Conservation (phyloP, 805 yeast species). For the Brettanomyces sp. region DNA sequence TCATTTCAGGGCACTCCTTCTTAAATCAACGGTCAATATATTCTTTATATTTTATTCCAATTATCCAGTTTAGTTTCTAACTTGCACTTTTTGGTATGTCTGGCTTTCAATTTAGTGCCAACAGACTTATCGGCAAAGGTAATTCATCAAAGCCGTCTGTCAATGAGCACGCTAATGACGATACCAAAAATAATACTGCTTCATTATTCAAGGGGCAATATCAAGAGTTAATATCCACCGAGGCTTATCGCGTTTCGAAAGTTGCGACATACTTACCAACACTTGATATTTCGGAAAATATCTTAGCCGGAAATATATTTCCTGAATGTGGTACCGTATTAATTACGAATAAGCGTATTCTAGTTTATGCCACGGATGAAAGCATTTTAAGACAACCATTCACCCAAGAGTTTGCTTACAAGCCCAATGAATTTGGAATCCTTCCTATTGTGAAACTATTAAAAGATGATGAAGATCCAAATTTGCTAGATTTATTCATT, state of each 20-base stretch:
- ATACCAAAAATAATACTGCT: neutral
- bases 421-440: slow-evolving; percentile 16
- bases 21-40: too few relatives aligned
- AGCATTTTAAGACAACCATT: slow-evolving; percentile 53
- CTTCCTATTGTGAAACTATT: slow-evolving; percentile 51
- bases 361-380: slow-evolving; percentile 55
- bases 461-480: slow-evolving; percentile 41
- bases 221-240: neutral
- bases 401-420: slow-evolving; percentile 42
- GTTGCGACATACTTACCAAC: slow-evolving; percentile 30
- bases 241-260: neutral
- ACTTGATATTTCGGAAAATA: slow-evolving; percentile 21
- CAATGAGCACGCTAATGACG: neutral
- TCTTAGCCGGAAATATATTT: slow-evolving; percentile 15
- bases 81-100: slow-evolving; percentile 3
- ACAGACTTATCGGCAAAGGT: slow-evolving; percentile 3
- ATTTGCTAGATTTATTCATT: slow-evolving; percentile 62
- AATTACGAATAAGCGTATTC: slow-evolving; percentile 39
- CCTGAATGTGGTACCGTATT: slow-evolving; percentile 13
- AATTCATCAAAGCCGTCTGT: neutral
- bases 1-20: too few relatives aligned
- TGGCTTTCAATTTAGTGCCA: slow-evolving; percentile 14
- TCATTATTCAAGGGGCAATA: neutral
- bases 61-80: neutral
- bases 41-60: too few relatives aligned